Base-by-base conservation (phyloP, 148 eudicot genomes). In the Gaultheria prostrata region DNA sequence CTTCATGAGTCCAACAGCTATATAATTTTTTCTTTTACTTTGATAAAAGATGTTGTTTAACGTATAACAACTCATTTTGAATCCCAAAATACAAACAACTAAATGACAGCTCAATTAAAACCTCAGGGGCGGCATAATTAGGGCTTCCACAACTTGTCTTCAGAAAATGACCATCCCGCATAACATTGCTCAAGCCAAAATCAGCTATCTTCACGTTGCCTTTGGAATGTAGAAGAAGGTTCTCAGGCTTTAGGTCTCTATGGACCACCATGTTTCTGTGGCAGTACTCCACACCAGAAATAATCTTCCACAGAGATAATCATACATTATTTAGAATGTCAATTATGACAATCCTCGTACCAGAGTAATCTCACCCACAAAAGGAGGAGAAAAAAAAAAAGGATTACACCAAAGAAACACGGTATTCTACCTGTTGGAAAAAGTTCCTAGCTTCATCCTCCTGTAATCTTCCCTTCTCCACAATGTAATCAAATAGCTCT, bases 41-140 rank as follows among this genome's bases (percentile, higher is more conserved):
- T 13, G 33, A 65, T 65, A n/a, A 61, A 4, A 69, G 77, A 35
- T 71, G 49, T 77, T 70, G 12, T 17, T 26, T 69, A 43, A 49
- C 48, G 30, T 75, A 13, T 8, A 30, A 11, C 18, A 61, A 80
- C 24, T n/a, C 28, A 24, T 59, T 78, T 20, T 24, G 17, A 30
- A 61, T 65, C 56, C 26, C 2, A 53, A 35, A 50, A 72, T 28
- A 81, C 26, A 35, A 28, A 18, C 21, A 70, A 48, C 35, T 70
- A 15, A 61, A 32, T 51, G 69, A 35, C 32, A 56, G 50, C 50
- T 51, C 32, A 46, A 39, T 18, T 72, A 13, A 77, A 80, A 88
- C 90, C 90, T 88, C 90, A 4, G 90, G 88, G 51, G 90, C 90
- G 26, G 90, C 90, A 80, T 88, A 88, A 71, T 88, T 88, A n/a